A percentile compares a stretch with the other conserved stretches of the same genome.
These are phyloP conservation scores for Acanthamoeba rhysodes DNA, from an alignment of 208 protist genomes.

Conservation along the genomic window DNA sequence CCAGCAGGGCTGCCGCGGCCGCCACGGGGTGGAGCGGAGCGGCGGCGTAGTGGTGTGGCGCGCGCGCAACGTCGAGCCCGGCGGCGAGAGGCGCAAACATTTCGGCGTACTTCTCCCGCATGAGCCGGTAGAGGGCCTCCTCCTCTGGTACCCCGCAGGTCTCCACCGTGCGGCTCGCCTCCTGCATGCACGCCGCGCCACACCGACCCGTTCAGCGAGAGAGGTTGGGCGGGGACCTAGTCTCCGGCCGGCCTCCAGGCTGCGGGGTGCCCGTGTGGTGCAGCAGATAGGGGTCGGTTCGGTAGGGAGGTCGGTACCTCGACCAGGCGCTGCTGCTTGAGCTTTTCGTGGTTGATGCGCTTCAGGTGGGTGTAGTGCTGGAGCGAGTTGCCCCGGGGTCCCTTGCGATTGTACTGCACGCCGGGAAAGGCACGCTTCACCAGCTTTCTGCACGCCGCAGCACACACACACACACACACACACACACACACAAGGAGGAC, in stretches of 20 bases:
- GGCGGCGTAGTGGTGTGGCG: background rate
- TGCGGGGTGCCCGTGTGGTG: background rate
- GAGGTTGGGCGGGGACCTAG: too few relatives aligned
- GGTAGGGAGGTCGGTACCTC: background rate
- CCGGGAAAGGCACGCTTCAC: slow-evolving; percentile 2
- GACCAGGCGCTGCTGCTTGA: background rate
- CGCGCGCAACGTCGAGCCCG: background rate
- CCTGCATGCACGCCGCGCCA: background rate
- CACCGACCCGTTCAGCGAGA: too few relatives aligned
- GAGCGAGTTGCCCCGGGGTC: background rate
- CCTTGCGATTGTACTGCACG: background rate
- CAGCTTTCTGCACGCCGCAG: background rate
- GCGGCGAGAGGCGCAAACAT: slow-evolving; percentile 1
- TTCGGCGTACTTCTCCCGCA: slow-evolving; percentile 6
- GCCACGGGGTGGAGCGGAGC: background rate
- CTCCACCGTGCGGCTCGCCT: slow-evolving; percentile 25
- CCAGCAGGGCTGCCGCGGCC: background rate
- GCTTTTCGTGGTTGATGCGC: background rate
- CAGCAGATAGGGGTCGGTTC: background rate
- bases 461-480: too few relatives aligned
- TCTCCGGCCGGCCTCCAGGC: too few relatives aligned
- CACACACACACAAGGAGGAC: too few relatives aligned
- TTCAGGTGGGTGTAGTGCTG: slow-evolving; percentile 68
- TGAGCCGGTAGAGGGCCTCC: background rate
- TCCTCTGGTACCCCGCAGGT: background rate